Percentiles rank a stretch among this genome's conserved stretches.
Evolutionary conservation across 345 rosid genomes (phyloP).

Genomic region (Acer yangbiense): DNA sequence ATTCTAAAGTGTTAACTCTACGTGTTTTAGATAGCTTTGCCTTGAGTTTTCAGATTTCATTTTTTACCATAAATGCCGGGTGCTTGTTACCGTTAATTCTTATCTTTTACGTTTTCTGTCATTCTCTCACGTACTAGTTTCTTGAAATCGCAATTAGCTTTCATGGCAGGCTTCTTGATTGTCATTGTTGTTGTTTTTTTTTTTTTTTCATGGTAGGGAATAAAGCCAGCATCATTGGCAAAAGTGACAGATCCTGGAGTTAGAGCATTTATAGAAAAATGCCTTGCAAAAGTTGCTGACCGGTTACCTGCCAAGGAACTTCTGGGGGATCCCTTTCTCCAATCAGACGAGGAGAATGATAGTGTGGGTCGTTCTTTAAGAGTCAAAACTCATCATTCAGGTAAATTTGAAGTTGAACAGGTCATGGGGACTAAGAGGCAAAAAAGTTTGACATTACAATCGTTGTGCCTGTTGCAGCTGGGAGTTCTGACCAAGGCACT

Average conservation of each 20-base stretch:
- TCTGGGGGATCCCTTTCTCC: constrained; percentile 84
- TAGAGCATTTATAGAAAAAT: constrained; percentile 82
- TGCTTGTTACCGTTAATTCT: not conserved
- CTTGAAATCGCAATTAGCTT: not conserved
- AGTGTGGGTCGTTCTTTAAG: constrained; percentile 35
- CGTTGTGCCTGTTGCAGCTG: constrained; percentile 39
- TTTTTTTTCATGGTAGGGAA: constrained; percentile 56
- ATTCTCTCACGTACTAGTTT: not conserved
- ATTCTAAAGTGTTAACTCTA: too few species aligned
- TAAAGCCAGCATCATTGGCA: constrained; percentile 86
- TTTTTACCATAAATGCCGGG: not conserved
- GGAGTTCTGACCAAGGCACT: constrained; percentile 30
- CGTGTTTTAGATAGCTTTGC: too few species aligned
- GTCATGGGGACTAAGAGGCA: constrained; percentile 9
- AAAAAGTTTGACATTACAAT: constrained; percentile 2
- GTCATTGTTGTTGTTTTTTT: not conserved
- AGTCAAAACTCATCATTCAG: constrained; percentile 32
- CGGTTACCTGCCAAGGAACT: constrained; percentile 85
- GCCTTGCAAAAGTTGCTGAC: constrained; percentile 72
- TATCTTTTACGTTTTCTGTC: not conserved
- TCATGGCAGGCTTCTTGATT: constrained; percentile 8
- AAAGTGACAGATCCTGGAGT: constrained; percentile 72
- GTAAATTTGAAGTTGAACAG: constrained; percentile 29
- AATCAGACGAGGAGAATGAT: constrained; percentile 54
- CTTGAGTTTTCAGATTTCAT: not conserved